Percentiles rank a stretch among this genome's conserved stretches.
phyloP scores from a whole-genome alignment of 768 basidiomycete genomes.

The Mrakia frigida region DNA sequence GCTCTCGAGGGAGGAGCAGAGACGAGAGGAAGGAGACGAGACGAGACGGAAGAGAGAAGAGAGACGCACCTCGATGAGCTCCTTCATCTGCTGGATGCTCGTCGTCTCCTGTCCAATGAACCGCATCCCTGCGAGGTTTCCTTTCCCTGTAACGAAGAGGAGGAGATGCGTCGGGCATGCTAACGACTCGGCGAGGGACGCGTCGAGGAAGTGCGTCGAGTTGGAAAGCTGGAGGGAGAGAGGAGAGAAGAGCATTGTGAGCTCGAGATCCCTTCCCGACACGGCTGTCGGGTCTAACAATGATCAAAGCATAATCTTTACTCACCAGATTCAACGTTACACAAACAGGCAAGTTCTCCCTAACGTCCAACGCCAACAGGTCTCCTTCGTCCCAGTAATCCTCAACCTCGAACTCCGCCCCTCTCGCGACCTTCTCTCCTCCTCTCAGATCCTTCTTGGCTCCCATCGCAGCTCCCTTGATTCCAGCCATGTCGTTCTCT shows the following conservation, averaged over 20 bases:
- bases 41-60: not conserved
- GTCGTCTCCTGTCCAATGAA: conserved; percentile 18
- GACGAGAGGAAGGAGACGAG: not conserved
- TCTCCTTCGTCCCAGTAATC: conserved; percentile 84
- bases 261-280: not conserved
- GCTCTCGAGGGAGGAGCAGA: not conserved
- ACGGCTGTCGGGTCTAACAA: not conserved
- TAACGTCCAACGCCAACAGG: conserved; percentile 52
- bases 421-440: conserved; percentile 38
- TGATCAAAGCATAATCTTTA: conserved; percentile 34
- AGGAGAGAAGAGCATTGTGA: not conserved
- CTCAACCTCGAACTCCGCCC: conserved; percentile 76
- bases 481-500: conserved; percentile 30
- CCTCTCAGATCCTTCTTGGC: conserved; percentile 19
- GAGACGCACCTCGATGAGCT: conserved; percentile 16
- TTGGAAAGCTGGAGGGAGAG: conserved; percentile 49
- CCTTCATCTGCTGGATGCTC: conserved; percentile 19
- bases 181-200: conserved; percentile 64
- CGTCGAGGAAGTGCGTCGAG: conserved; percentile 66
- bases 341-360: conserved; percentile 67
- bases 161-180: conserved; percentile 60
- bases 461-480: conserved; percentile 26
- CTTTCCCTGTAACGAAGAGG: conserved; percentile 49
- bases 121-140: conserved; percentile 9
- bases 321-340: conserved; percentile 71